phyloP scores from a whole-genome alignment of 2,329 filamentous ascomycete species.

The Mycosphaerella sp. region DNA sequence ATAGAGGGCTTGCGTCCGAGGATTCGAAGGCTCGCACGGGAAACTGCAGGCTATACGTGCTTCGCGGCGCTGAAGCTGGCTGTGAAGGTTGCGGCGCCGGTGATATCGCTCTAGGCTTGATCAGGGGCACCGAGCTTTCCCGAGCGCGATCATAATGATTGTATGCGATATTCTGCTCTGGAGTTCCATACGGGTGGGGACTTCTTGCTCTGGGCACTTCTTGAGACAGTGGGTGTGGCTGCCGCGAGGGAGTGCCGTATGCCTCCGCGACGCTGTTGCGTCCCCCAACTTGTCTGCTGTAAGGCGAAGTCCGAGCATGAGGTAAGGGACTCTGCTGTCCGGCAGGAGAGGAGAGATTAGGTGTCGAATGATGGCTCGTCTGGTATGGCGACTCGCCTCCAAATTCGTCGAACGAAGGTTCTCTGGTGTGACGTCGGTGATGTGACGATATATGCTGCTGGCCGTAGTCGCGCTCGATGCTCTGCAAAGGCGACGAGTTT shows the following conservation, averaged over 20 bases:
- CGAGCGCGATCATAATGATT: conserved; percentile 5
- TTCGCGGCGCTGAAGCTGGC: conserved; percentile 18
- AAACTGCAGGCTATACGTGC: conserved; percentile 29
- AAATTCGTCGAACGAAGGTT: conserved; percentile 29
- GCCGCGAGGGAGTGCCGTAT: conserved; percentile 29
- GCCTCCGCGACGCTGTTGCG: conserved; percentile 32
- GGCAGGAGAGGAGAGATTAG: conserved; percentile 18
- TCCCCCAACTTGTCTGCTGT: conserved; percentile 20
- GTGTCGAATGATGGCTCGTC: conserved; percentile 29
- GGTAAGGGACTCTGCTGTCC: conserved; percentile 25
- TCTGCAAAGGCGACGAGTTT: conserved; percentile 28
- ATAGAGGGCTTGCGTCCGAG: conserved; percentile 37
- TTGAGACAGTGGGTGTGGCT: conserved; percentile 34
- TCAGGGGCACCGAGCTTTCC: conserved; percentile 19
- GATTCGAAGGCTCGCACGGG: conserved; percentile 32
- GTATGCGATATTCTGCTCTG: conserved; percentile 1
- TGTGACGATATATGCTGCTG: conserved; percentile 23
- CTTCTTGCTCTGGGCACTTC: conserved; percentile 31
- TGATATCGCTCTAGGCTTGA: conserved; percentile 31
- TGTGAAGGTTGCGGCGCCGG: conserved; percentile 23
- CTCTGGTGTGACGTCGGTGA: conserved; percentile 21
- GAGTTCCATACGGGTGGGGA: conserved; percentile 22
- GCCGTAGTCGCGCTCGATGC: conserved; percentile 27
- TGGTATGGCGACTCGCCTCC: conserved; percentile 23
- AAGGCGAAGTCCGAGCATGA: conserved; percentile 18